Evolutionary conservation across 1,284 basidiomycete species (phyloP).

Genomic region (Pseudozyma sp.): DNA sequence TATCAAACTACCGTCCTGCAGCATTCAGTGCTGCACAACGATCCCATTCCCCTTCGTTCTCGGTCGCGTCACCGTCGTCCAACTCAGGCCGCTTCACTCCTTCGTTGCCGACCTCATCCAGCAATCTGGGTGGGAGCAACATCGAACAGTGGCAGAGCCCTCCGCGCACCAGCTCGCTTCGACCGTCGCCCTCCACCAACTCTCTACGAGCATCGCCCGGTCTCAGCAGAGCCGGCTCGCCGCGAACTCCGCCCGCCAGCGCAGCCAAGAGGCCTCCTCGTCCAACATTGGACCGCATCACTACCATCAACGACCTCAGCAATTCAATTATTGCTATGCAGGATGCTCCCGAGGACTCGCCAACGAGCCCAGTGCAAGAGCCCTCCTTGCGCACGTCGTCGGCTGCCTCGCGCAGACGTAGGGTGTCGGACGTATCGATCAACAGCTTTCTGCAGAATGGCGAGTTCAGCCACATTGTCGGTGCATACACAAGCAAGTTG

Average conservation of each 20-base stretch:
- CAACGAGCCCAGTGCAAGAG: slow-evolving; percentile 1
- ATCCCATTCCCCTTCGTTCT: slow-evolving; percentile 12
- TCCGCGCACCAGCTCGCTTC: slow-evolving; percentile 27
- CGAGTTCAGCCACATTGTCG: slow-evolving; percentile 47
- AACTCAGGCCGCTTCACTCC: slow-evolving; percentile 16
- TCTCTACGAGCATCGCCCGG: slow-evolving; percentile 15
- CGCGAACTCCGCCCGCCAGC: slow-evolving; percentile 10
- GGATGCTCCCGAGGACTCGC: slow-evolving; percentile 10
- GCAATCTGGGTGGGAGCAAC: slow-evolving; percentile 2
- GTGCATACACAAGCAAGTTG: slow-evolving; percentile 33
- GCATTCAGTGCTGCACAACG: not conserved
- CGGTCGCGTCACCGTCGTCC: slow-evolving; percentile 15
- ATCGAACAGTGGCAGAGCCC: slow-evolving; percentile 26
- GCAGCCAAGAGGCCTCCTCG: slow-evolving; percentile 7
- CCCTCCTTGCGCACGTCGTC: slow-evolving; percentile 27
- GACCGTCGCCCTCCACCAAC: slow-evolving; percentile 22
- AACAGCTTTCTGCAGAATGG: slow-evolving; percentile 43
- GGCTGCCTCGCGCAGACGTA: slow-evolving; percentile 18
- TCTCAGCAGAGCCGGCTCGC: slow-evolving; percentile 7
- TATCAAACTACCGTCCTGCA: slow-evolving; percentile 13
- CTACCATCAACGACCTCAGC: slow-evolving; percentile 22
- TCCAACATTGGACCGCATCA: slow-evolving; percentile 17
- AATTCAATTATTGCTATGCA: slow-evolving; percentile 18
- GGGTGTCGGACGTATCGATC: slow-evolving; percentile 40
- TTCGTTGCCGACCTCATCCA: slow-evolving; percentile 4